These are phyloP conservation scores for Pythium biforme DNA, from an alignment of 352 stramenopile genomes.

Conservation along the genomic window DNA sequence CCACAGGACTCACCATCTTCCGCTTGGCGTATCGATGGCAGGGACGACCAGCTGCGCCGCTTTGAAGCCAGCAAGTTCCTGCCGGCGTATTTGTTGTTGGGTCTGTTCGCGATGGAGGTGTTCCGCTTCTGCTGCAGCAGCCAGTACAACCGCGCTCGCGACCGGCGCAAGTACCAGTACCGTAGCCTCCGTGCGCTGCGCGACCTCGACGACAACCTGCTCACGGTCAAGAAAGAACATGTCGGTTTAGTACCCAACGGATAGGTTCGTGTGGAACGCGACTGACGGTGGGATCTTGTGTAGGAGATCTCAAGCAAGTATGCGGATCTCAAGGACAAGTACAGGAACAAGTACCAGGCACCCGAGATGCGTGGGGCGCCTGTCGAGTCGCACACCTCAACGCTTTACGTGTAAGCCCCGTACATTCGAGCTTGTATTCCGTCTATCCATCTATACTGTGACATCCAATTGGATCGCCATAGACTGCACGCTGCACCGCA, in stretches of 20 bases:
- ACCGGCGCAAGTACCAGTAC: conserved; percentile 60
- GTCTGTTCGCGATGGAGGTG: conserved; percentile 65
- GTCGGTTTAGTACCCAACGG: conserved; percentile 23
- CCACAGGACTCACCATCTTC: too few relatives aligned
- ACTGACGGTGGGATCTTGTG: not conserved
- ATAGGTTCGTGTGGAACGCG: not conserved
- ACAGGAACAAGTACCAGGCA: conserved; percentile 71
- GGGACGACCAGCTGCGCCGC: conserved; percentile 49
- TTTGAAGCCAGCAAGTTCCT: conserved; percentile 71
- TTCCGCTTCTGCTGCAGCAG: conserved; percentile 71
- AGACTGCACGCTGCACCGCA: conserved; percentile 38
- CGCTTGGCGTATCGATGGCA: too few relatives aligned
- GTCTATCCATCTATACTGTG: conserved; percentile 25
- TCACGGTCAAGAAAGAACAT: conserved; percentile 67
- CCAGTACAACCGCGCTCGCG: conserved; percentile 42
- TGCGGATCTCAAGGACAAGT: conserved; percentile 66
- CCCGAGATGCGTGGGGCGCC: conserved; percentile 33
- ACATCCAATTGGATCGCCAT: conserved; percentile 47
- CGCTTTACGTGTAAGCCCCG: conserved; percentile 35
- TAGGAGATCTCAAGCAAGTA: conserved; percentile 79
- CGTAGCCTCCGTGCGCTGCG: conserved; percentile 49
- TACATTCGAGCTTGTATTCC: not conserved
- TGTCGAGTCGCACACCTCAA: conserved; percentile 15
- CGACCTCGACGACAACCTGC: conserved; percentile 68
- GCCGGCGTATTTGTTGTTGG: conserved; percentile 60